Evolutionary conservation across 2,329 filamentous ascomycete genomes (phyloP).

Genomic region (Simplicillium aogashimaense): DNA sequence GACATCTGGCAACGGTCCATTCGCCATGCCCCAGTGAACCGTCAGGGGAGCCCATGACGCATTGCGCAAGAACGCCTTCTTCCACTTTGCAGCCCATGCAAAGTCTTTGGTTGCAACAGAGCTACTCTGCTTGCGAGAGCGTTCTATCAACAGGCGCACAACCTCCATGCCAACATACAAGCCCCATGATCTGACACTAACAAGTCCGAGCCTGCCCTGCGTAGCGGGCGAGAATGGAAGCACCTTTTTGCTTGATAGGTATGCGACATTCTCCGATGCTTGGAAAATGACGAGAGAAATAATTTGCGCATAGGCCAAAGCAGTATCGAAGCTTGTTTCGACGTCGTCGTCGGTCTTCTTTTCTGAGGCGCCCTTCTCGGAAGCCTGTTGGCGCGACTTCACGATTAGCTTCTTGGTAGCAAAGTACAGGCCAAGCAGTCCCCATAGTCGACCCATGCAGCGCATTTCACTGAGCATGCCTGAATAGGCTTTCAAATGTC

Average conservation of each 20-base stretch:
- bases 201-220: constrained; percentile 52
- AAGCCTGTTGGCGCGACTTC: constrained; percentile 12
- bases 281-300: constrained; percentile 61
- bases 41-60: constrained; percentile 73
- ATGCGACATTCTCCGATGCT: constrained; percentile 73
- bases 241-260: constrained; percentile 64
- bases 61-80: constrained; percentile 59
- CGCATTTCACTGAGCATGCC: constrained; percentile 60
- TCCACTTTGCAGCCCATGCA: constrained; percentile 43
- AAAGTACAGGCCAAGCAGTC: constrained; percentile 61
- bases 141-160: constrained; percentile 46
- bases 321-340: constrained; percentile 26
- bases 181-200: constrained; percentile 75
- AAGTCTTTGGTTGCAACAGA: constrained; percentile 20
- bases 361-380: constrained; percentile 16
- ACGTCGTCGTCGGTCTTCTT: constrained; percentile 23
- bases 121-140: constrained; percentile 26
- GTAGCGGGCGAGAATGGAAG: constrained; percentile 46
- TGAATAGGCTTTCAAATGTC: constrained; percentile 50
- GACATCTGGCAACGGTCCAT: constrained; percentile 39
- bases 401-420: constrained; percentile 47
- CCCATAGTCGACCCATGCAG: constrained; percentile 69
- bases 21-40: constrained; percentile 66
- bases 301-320: constrained; percentile 60
- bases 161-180: constrained; percentile 70